Evolutionary conservation across 129 eudicot genomes (phyloP), one percentile per base, ranked within the genome.

Genomic region (Chrysanthemum makinoi): DNA sequence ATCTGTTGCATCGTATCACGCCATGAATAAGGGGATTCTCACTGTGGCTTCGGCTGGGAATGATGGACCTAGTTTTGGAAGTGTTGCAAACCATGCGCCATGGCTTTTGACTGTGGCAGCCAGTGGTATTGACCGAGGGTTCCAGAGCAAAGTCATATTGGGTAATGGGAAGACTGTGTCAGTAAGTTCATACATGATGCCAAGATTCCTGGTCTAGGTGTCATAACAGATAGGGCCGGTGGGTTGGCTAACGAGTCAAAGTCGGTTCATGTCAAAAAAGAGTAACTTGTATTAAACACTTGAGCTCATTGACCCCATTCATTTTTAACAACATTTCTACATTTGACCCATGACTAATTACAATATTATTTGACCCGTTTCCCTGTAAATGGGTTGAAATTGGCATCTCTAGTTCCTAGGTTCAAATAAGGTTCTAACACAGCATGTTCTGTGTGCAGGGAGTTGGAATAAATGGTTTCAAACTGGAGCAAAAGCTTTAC

Each of bases 1-100:
- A 73, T 80, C 93, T 0, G 79, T 94, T 15, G 99, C 87, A 3
- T 76, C 99, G 1, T 94, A 90, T 61, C 95, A 84, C 55, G 99
- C 97, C 24, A 84, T 88, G 97, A 84, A 76, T 68, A 77, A 84
- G 3, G 97, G 97, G 64, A 87, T 90, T 16, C 72, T 90, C 16
- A 94, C 97, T 0, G 97, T 94, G 56, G 95, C 89, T 19, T 89
- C 99, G 0, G 97, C 93, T 13, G 99, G 99, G 64, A 94, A 94
- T 61, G 81, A 79, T 49, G 99, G 99, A 4, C 99, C 99, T 44
- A 49, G 49, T 54, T 74, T 68, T 14, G 87, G 86, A 8, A 75
- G 80, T 35, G 82, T 90, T 18, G 28, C 73, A 0, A 94, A 94
- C 70, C 93, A 87, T 59, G 97, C 97, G 13, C 99, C 99, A 1